Evolutionary conservation across 768 basidiomycete genomes (phyloP).

Genomic region (Leccinum subgranulosum): DNA sequence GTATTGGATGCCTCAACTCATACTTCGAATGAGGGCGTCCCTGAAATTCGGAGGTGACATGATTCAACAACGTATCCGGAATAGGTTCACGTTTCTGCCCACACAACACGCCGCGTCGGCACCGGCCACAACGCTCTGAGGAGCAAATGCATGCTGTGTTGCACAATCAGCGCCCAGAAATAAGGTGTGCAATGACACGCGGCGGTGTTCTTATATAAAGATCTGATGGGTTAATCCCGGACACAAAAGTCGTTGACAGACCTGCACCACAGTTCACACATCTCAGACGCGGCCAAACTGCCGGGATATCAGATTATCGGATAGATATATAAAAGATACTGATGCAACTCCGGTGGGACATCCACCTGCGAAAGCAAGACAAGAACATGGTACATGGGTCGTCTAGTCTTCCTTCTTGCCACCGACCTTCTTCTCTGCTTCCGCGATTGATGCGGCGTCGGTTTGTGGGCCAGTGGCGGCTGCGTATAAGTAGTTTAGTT

Average conservation of each 20-base stretch:
- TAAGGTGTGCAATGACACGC: not conserved
- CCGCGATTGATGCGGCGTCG: constrained; percentile 81
- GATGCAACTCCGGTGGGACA: constrained; percentile 1
- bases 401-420: constrained; percentile 76
- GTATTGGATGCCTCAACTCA: too few relatives aligned
- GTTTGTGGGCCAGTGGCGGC: constrained; percentile 72
- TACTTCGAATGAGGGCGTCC: too few relatives aligned
- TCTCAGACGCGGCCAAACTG: not conserved
- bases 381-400: constrained; percentile 5
- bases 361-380: constrained; percentile 22
- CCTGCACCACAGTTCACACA: not conserved
- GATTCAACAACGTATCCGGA: not conserved
- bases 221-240: not conserved
- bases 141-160: too few relatives aligned
- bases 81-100: not conserved
- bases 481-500: constrained; percentile 13
- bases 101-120: too few relatives aligned
- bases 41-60: too few relatives aligned
- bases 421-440: constrained; percentile 82
- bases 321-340: constrained; percentile 14
- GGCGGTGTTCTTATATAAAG: not conserved
- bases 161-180: not conserved
- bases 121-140: too few relatives aligned
- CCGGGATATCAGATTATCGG: not conserved
- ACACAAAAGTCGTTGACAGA: not conserved